phyloP scores from a whole-genome alignment of 768 basidiomycete genomes.

The Aureoboletus auriporus region DNA sequence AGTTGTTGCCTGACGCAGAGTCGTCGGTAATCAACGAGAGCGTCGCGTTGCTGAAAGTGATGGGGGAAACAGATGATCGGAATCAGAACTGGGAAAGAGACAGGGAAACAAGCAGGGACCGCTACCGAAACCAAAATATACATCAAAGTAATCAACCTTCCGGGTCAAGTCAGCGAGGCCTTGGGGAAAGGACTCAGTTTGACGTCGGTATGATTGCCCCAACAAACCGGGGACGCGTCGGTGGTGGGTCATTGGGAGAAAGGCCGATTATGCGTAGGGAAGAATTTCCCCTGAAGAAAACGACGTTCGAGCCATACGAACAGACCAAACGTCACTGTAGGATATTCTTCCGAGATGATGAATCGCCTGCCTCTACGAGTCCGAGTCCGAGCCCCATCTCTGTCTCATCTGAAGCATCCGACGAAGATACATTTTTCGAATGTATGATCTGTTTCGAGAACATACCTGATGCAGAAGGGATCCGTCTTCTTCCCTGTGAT shows the following conservation, averaged over 20 bases:
- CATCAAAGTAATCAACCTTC: not conserved
- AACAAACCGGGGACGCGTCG: not conserved
- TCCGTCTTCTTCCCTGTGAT: constrained; percentile 39
- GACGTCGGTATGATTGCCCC: not conserved
- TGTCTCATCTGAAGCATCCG: constrained; percentile 1
- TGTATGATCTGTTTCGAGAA: constrained; percentile 58
- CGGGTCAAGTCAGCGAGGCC: not conserved
- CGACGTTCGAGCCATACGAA: constrained; percentile 14
- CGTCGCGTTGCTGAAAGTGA: constrained; percentile 40
- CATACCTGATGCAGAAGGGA: constrained; percentile 35
- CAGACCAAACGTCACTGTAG: constrained; percentile 22
- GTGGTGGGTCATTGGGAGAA: constrained; percentile 1
- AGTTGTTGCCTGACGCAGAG: constrained; percentile 15
- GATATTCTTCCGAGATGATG: constrained; percentile 21
- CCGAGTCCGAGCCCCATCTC: not conserved
- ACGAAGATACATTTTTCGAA: constrained; percentile 30
- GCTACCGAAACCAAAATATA: not conserved
- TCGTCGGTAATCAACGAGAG: constrained; percentile 43
- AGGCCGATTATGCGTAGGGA: constrained; percentile 1
- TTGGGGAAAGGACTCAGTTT: not conserved
- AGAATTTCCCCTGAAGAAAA: not conserved
- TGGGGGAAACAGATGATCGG: constrained; percentile 35
- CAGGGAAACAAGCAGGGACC: not conserved
- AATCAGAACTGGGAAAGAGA: constrained; percentile 13
- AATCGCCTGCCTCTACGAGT: not conserved